These are phyloP conservation scores for Herpetomonas tarakana DNA, from an alignment of 208 protist species.

Conservation along the genomic window DNA sequence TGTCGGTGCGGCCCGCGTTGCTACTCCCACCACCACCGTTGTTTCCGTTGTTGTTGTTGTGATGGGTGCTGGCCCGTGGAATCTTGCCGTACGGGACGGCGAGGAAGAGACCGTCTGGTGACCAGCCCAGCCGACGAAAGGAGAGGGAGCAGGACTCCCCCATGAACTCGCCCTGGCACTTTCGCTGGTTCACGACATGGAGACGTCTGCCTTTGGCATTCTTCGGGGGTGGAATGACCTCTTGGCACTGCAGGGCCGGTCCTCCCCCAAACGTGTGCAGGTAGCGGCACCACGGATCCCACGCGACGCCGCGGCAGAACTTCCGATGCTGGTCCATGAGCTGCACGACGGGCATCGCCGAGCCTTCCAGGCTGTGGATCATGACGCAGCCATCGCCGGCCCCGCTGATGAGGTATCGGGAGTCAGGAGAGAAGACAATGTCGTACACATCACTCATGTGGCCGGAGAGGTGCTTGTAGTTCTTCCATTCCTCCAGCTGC, in stretches of 20 bases:
- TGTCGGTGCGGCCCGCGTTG: not conserved
- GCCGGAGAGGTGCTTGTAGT: conserved; percentile 78
- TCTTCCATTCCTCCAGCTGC: conserved; percentile 71
- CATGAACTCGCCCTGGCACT: conserved; percentile 64
- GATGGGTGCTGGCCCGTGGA: conserved; percentile 6
- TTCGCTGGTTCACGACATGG: conserved; percentile 58
- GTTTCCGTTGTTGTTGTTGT: conserved; percentile 10
- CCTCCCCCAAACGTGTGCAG: conserved; percentile 64
- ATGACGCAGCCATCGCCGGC: conserved; percentile 75
- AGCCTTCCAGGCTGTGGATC: conserved; percentile 70
- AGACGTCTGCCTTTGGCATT: conserved; percentile 18
- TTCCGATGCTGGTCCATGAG: conserved; percentile 61
- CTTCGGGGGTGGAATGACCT: not conserved
- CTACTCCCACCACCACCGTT: not conserved
- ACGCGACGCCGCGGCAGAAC: conserved; percentile 86
- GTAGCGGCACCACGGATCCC: conserved; percentile 79
- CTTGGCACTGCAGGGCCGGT: conserved; percentile 59
- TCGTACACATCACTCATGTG: conserved; percentile 88
- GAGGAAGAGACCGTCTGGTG: conserved; percentile 71
- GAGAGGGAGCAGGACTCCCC: conserved; percentile 72
- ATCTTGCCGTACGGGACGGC: conserved; percentile 80
- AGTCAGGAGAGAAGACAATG: conserved; percentile 82
- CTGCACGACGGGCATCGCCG: conserved; percentile 66
- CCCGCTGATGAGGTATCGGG: conserved; percentile 72
- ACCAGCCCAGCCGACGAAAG: conserved; percentile 77